These are phyloP conservation scores for Petunia hybrid DNA, from an alignment of 305 asterid species.

Conservation along the genomic window DNA sequence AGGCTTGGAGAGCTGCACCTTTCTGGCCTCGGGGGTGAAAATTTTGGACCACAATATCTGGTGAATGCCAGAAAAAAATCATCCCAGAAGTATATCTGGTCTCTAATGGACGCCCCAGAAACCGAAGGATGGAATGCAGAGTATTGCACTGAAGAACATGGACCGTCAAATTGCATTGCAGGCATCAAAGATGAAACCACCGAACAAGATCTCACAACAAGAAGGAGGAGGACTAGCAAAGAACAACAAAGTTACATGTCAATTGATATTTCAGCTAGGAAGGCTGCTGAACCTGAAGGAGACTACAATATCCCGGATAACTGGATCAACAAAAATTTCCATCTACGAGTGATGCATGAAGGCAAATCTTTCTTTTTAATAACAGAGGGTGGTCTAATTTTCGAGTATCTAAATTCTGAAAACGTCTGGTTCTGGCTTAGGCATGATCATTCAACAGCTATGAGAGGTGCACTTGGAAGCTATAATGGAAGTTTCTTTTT, in stretches of 20 bases:
- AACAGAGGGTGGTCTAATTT: constrained; percentile 55
- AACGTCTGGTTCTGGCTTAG: constrained; percentile 81
- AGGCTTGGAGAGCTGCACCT: constrained; percentile 84
- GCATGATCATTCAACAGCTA: constrained; percentile 63
- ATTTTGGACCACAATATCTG: constrained; percentile 57
- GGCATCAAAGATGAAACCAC: constrained; percentile 71
- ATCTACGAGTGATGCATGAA: constrained; percentile 73
- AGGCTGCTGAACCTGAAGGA: constrained; percentile 36
- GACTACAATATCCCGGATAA: constrained; percentile 40
- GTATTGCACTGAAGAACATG: constrained; percentile 78
- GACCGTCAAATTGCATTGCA: constrained; percentile 75
- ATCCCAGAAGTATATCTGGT: constrained; percentile 69
- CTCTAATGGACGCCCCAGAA: constrained; percentile 80
- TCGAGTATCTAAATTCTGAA: constrained; percentile 72
- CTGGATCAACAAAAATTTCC: constrained; percentile 46
- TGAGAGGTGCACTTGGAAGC: constrained; percentile 71
- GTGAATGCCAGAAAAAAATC: constrained; percentile 57
- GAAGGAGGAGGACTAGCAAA: constrained; percentile 63
- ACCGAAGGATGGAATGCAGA: constrained; percentile 96
- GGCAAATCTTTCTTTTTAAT: constrained; percentile 73
- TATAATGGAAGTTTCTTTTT: constrained; percentile 82
- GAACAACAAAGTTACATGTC: constrained; percentile 62
- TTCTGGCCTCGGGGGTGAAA: constrained; percentile 73
- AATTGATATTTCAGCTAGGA: constrained; percentile 38
- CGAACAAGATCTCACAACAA: constrained; percentile 42